phyloP scores from a whole-genome alignment of 805 yeast species.

The Kazachstania kunashirensis region DNA sequence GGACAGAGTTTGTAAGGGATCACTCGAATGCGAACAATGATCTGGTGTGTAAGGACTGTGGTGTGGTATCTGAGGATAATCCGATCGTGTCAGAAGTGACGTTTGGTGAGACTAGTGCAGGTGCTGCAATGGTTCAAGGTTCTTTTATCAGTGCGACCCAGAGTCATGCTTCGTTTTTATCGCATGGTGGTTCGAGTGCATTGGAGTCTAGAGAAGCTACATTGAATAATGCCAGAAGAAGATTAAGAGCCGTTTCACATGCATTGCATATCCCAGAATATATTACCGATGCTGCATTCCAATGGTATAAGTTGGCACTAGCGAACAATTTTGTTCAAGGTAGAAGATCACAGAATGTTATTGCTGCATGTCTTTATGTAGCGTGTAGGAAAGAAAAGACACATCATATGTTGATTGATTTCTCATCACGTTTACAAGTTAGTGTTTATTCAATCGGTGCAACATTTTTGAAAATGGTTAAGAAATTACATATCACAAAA shows the following conservation, averaged over 20 bases:
- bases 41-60: constrained; percentile 73
- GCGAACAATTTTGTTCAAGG: constrained; percentile 91
- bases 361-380: constrained; percentile 88
- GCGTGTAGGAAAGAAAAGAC: constrained; percentile 90
- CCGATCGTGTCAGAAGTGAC: constrained; percentile 94
- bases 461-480: constrained; percentile 88
- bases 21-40: constrained; percentile 58
- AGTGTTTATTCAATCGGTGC: constrained; percentile 94
- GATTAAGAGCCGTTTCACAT: constrained; percentile 70
- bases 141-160: constrained; percentile 87
- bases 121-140: constrained; percentile 95
- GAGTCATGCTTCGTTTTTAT: constrained; percentile 51
- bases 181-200: constrained; percentile 54
- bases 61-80: constrained; percentile 79
- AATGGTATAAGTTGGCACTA: constrained; percentile 83
- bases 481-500: constrained; percentile 62
- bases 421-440: constrained; percentile 79
- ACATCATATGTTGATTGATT: constrained; percentile 92
- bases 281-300: constrained; percentile 75
- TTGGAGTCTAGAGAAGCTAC: constrained; percentile 87
- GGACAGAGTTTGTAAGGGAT: constrained; percentile 44
- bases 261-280: constrained; percentile 75
- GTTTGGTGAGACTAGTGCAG: constrained; percentile 83
- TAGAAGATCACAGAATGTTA: constrained; percentile 88
- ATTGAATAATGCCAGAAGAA: constrained; percentile 67